Conservation (phyloP, 2,329 filamentous ascomycete genomes). For the Ilyonectria sp. region DNA sequence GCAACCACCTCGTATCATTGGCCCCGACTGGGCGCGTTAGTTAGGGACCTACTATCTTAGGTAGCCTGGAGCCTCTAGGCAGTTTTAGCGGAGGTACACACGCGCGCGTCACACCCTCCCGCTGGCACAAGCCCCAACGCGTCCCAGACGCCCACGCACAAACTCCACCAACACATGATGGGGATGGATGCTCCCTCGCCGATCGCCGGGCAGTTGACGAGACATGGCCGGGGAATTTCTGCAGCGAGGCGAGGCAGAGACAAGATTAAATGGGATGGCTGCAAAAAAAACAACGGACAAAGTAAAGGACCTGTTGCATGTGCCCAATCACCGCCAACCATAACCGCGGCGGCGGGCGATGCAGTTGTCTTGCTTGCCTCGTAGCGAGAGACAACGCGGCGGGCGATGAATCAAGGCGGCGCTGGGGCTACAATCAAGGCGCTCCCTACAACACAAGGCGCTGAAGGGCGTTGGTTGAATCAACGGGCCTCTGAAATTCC, state of each 20-base stretch:
- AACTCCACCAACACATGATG: conserved; percentile 15
- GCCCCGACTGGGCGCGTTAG: neutral
- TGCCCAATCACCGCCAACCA: neutral
- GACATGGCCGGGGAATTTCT: neutral
- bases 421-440: neutral
- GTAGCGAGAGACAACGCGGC: neutral
- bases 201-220: neutral
- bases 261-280: neutral
- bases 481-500: conserved; percentile 51
- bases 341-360: too few relatives aligned
- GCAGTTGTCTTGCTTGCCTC: neutral
- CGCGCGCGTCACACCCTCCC: conserved; percentile 28
- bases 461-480: neutral
- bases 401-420: neutral
- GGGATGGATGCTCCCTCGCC: neutral
- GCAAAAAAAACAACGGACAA: neutral
- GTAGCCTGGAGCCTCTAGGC: too few relatives aligned
- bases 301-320: neutral
- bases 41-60: neutral
- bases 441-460: too few relatives aligned
- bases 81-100: conserved; percentile 14
- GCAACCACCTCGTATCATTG: conserved; percentile 18
- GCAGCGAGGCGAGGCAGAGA: neutral
- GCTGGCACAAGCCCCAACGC: conserved; percentile 24
- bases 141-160: conserved; percentile 1